A percentile compares a stretch with the other conserved stretches of the same genome.
Evolutionary conservation across 768 basidiomycete genomes (phyloP).

Genomic region (Lactarius pseudohatsudake): DNA sequence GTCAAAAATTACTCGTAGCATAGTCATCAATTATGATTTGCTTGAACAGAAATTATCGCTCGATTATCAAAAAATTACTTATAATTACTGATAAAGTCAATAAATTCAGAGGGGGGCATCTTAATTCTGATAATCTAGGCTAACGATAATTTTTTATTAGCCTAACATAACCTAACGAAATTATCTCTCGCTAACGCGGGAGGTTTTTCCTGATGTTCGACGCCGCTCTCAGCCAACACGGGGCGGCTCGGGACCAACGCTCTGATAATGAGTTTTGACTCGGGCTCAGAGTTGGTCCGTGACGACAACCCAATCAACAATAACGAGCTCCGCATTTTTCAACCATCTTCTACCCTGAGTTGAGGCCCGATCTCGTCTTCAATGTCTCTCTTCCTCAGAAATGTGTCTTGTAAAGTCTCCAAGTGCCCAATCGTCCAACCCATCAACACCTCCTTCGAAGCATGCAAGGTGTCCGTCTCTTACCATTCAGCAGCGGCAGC

Average conservation of each 20-base stretch:
- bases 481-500: conserved; percentile 2
- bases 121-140: no score
- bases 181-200: no score
- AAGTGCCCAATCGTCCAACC: conserved; percentile 11
- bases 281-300: conserved; percentile 10
- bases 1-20: no score
- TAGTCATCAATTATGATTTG: no score
- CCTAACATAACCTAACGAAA: no score
- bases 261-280: conserved; percentile 15
- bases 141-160: no score
- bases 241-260: conserved; percentile 19
- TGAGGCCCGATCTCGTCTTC: conserved; percentile 27
- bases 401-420: conserved; percentile 23
- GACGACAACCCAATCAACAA: conserved; percentile 9
- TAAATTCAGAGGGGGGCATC: no score
- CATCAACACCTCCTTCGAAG: conserved; percentile 13
- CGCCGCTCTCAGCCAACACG: conserved; percentile 24
- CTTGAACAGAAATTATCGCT: no score
- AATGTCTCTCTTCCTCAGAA: conserved; percentile 20
- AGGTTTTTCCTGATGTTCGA: conserved; percentile 5
- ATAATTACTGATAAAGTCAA: no score
- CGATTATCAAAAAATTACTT: no score
- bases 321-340: conserved; percentile 4
- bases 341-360: conserved; percentile 22
- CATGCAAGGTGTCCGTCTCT: conserved; percentile 17